These are phyloP conservation scores for Cicer pinnatifidum DNA, from an alignment of 306 rosid genomes.

Conservation along the genomic window DNA sequence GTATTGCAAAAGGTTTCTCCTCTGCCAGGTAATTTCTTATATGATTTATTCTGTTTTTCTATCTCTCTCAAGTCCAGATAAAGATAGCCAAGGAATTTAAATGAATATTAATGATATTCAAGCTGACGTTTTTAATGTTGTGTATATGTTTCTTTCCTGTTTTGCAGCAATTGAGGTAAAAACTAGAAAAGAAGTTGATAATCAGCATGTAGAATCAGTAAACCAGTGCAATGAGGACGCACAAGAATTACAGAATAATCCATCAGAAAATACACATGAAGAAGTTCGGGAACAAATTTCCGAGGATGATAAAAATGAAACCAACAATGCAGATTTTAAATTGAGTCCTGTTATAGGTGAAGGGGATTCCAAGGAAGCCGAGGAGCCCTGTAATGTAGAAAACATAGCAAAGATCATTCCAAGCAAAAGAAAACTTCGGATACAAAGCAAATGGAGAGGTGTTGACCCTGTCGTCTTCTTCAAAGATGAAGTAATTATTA, in stretches of 20 bases:
- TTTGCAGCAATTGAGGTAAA: constrained; percentile 61
- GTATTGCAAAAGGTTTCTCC: constrained; percentile 74
- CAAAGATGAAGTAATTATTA: constrained; percentile 69
- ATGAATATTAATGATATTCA: constrained; percentile 20
- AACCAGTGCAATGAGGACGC: constrained; percentile 51
- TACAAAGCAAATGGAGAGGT: constrained; percentile 89
- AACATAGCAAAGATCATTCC: constrained; percentile 50
- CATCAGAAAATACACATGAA: constrained; percentile 50
- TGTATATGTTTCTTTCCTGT: constrained; percentile 20
- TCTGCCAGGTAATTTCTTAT: constrained; percentile 66
- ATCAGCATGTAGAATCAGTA: constrained; percentile 41
- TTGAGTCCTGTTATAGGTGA: constrained; percentile 45
- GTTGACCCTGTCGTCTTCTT: constrained; percentile 89
- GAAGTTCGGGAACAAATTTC: constrained; percentile 51
- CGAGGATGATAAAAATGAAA: constrained; percentile 55
- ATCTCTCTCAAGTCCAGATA: constrained; percentile 24
- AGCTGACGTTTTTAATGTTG: not conserved
- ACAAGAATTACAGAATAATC: constrained; percentile 48
- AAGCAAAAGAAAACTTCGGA: constrained; percentile 75
- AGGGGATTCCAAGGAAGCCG: constrained; percentile 49
- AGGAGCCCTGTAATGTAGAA: constrained; percentile 48
- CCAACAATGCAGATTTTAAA: constrained; percentile 44
- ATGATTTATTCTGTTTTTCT: constrained; percentile 31
- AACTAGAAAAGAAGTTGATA: constrained; percentile 45
- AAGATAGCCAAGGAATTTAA: constrained; percentile 24